A percentile compares a stretch with the other conserved stretches of the same genome.
Evolutionary conservation across 176 grass and related monocot species (phyloP).

Genomic region (Carex pumila): DNA sequence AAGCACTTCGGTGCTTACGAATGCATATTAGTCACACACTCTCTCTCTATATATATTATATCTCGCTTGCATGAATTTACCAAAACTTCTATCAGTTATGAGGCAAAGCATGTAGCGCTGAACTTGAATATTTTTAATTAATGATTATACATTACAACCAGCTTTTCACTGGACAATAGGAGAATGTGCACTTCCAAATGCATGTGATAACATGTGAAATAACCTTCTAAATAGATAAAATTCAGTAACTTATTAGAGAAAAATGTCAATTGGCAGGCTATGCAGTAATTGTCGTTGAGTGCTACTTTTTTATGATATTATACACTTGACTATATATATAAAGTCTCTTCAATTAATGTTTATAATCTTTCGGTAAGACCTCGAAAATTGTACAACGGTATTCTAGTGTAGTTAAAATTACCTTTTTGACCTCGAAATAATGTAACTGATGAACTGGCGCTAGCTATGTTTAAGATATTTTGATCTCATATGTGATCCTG

Average conservation of each 20-base stretch:
- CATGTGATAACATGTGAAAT: constrained; percentile 5
- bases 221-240: background rate
- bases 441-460: background rate
- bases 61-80: background rate
- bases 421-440: background rate
- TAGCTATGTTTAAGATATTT: background rate
- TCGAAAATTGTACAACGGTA: background rate
- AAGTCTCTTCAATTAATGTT: background rate
- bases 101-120: background rate
- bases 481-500: background rate
- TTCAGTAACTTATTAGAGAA: background rate
- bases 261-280: background rate
- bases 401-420: background rate
- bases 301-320: background rate
- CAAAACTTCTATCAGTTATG: background rate
- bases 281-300: background rate
- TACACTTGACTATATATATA: background rate
- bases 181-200: background rate
- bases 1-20: too few relatives aligned
- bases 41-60: too few relatives aligned
- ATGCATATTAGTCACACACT: too few relatives aligned
- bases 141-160: background rate
- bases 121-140: background rate
- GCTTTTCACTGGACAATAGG: background rate
- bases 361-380: background rate